A percentile compares a stretch with the other conserved stretches of the same genome.
phyloP scores from a whole-genome alignment of 768 basidiomycete species.

The Termitomyces sp. region DNA sequence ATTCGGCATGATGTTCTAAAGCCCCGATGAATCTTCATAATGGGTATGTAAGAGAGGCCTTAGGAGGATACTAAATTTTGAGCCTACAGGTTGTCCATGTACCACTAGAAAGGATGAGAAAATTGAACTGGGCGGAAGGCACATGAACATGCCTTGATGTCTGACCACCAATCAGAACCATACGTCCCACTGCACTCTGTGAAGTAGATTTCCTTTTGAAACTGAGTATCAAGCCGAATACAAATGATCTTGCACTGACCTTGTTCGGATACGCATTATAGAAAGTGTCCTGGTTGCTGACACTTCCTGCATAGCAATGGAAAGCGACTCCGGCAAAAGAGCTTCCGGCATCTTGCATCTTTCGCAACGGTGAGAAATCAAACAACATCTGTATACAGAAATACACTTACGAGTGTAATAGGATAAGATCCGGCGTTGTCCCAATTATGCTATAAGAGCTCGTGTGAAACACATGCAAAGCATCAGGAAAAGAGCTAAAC shows the following conservation, averaged over 20 bases:
- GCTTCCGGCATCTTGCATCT: slow-evolving; percentile 53
- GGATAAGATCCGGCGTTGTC: slow-evolving; percentile 62
- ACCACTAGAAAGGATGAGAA: slow-evolving; percentile 17
- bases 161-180: slow-evolving; percentile 76
- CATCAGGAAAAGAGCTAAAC: slow-evolving; percentile 3
- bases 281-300: slow-evolving; percentile 18
- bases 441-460: slow-evolving; percentile 61
- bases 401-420: slow-evolving; percentile 38
- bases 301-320: slow-evolving; percentile 58
- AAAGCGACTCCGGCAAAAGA: slow-evolving; percentile 68
- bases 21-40: slow-evolving; percentile 24
- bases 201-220: slow-evolving; percentile 42
- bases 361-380: not conserved
- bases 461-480: not conserved
- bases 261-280: slow-evolving; percentile 21
- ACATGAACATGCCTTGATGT: slow-evolving; percentile 57
- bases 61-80: not conserved
- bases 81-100: slow-evolving; percentile 24
- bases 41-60: not conserved
- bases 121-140: not conserved
- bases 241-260: slow-evolving; percentile 2
- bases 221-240: not conserved
- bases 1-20: slow-evolving; percentile 19
- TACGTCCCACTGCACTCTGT: slow-evolving; percentile 67
- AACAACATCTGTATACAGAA: not conserved